Percentiles rank a stretch among this genome's conserved stretches.
These are phyloP conservation scores for Allium cepa DNA, from an alignment of 106 monocot species.

Conservation along the genomic window DNA sequence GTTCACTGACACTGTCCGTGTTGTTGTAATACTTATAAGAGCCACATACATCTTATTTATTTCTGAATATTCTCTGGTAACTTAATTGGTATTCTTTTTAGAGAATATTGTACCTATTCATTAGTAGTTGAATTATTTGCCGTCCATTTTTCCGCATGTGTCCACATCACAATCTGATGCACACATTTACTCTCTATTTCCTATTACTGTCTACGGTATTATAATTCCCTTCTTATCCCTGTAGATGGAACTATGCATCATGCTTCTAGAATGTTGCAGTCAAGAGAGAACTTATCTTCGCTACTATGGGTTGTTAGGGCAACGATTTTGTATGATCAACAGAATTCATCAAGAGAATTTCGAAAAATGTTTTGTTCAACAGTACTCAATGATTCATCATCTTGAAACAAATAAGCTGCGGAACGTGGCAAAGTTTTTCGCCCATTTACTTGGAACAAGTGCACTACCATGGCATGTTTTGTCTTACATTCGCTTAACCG, in stretches of 20 bases:
- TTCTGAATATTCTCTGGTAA: too few species aligned
- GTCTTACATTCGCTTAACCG: constrained; percentile 80
- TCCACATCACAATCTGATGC: too few species aligned
- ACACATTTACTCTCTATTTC: too few species aligned
- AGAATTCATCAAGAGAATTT: constrained; percentile 79
- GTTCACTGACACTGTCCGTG: too few species aligned
- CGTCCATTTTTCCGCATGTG: too few species aligned
- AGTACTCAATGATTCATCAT: constrained; percentile 85
- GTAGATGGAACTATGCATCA: constrained; percentile 87
- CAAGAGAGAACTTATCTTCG: constrained; percentile 85
- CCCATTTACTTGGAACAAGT: constrained; percentile 35
- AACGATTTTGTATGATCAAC: constrained; percentile 87
- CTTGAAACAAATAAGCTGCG: constrained; percentile 75
- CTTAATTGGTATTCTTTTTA: too few species aligned
- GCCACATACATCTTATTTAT: too few species aligned
- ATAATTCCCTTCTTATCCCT: neutral
- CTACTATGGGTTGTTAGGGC: constrained; percentile 75
- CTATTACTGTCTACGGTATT: too few species aligned
- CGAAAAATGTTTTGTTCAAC: constrained; percentile 80
- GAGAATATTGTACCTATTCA: too few species aligned
- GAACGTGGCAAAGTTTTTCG: constrained; percentile 49
- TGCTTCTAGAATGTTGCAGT: constrained; percentile 87
- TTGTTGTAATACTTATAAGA: too few species aligned
- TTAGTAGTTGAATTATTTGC: too few species aligned
- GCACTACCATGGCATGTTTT: constrained; percentile 80